phyloP scores from a whole-genome alignment of 2,329 filamentous ascomycete genomes.

The Thielaviopsis ethacetica region DNA sequence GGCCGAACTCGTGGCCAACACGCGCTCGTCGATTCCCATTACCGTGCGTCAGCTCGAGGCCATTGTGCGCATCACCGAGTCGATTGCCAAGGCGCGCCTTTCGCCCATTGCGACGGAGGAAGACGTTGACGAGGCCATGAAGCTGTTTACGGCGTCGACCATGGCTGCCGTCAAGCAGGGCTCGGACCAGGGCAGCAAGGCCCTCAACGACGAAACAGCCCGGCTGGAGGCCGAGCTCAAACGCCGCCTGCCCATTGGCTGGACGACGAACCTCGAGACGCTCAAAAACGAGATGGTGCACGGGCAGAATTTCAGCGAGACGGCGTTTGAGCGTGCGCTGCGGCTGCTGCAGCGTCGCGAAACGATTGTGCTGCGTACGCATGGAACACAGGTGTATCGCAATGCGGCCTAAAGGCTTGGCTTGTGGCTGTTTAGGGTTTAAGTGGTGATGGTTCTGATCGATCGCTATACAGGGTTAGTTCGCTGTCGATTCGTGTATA shows the following conservation, averaged over 20 bases:
- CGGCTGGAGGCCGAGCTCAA: slow-evolving; percentile 82
- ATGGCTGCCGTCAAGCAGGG: slow-evolving; percentile 97
- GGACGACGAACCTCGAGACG: slow-evolving; percentile 80
- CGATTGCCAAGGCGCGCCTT: slow-evolving; percentile 78
- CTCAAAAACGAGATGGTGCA: slow-evolving; percentile 84
- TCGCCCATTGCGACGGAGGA: slow-evolving; percentile 73
- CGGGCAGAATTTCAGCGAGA: slow-evolving; percentile 76
- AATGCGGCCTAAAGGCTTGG: slow-evolving; percentile 40
- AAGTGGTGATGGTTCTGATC: background rate
- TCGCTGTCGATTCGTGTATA: background rate
- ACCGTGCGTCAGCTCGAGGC: slow-evolving; percentile 94
- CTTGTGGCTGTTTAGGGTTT: background rate
- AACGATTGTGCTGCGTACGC: slow-evolving; percentile 66
- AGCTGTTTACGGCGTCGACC: slow-evolving; percentile 86
- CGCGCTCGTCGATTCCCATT: slow-evolving; percentile 87
- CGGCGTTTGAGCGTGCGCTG: slow-evolving; percentile 67
- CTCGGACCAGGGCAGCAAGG: slow-evolving; percentile 64
- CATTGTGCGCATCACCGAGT: slow-evolving; percentile 92
- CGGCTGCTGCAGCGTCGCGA: slow-evolving; percentile 77
- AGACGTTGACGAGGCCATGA: slow-evolving; percentile 94
- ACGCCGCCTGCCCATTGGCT: slow-evolving; percentile 78
- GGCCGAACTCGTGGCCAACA: slow-evolving; percentile 75
- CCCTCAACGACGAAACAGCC: slow-evolving; percentile 76
- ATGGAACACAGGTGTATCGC: slow-evolving; percentile 58
- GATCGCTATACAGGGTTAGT: background rate